These are phyloP conservation scores for Trypanosoma mega DNA, from an alignment of 208 protist species.

Conservation along the genomic window DNA sequence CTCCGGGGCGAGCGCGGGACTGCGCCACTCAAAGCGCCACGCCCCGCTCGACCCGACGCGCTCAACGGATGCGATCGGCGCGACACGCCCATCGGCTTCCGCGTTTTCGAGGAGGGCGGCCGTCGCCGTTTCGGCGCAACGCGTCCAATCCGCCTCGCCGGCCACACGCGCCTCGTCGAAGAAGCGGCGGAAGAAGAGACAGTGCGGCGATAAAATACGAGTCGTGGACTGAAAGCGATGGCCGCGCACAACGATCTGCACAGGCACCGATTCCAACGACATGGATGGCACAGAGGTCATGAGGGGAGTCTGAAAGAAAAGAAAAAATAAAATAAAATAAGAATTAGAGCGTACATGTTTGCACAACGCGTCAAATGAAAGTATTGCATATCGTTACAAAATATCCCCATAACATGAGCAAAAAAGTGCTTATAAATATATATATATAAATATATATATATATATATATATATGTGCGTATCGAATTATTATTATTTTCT, in stretches of 20 bases:
- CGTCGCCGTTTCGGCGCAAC: background rate
- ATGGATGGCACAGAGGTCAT: background rate
- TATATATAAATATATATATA: background rate
- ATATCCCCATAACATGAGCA: background rate
- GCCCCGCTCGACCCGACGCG: background rate
- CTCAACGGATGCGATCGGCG: slow-evolving; percentile 5
- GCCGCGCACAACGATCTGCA: slow-evolving; percentile 63
- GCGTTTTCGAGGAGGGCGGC: background rate
- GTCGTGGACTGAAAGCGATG: slow-evolving; percentile 68
- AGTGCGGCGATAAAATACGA: slow-evolving; percentile 45
- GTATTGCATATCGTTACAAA: background rate
- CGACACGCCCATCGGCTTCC: background rate
- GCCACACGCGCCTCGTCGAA: slow-evolving; percentile 37
- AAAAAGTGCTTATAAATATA: background rate
- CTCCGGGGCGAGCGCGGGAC: slow-evolving; percentile 56
- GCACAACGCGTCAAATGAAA: too few relatives aligned
- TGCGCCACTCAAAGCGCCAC: slow-evolving; percentile 30
- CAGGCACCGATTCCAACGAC: slow-evolving; percentile 26
- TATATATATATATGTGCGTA: background rate
- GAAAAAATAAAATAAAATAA: background rate
- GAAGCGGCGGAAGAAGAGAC: slow-evolving; percentile 47
- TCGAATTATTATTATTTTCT: too few relatives aligned
- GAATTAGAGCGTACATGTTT: background rate
- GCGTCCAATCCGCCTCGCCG: slow-evolving; percentile 2
- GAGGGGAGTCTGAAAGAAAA: background rate